Evolutionary conservation across 805 yeast species (phyloP), one percentile per base, ranked within the genome.

Genomic region (Wickerhamiella nectarea): DNA sequence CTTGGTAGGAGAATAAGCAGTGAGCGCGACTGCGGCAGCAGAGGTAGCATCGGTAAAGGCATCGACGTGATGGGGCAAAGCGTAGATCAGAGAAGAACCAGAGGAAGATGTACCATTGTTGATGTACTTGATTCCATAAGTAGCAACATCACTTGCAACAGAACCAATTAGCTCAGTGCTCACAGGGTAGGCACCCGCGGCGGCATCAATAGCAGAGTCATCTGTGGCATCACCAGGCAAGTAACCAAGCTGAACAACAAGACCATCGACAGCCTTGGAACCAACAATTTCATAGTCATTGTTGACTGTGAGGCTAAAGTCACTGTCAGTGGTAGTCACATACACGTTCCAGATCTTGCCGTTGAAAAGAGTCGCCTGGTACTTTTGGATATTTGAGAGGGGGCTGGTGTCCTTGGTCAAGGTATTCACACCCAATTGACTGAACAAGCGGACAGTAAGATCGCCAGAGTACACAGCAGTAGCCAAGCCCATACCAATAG

Each of bases 401-500:
- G 54, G 50, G 6, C 61, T 61, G 11, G 58, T 52, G 46, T 63
- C 67, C 45, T 62, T 48, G 15, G 60, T 59, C 36, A 75, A 56
- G 14, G 66, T 48, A 17, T 52, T 41, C 45, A 75, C 56, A 4
- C 77, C 79, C 36, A 70, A 61, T 46, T 65, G 65, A 1, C 76
- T 64, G 49, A 63, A 64, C 22, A 76, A 51, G 17, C 58, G 51
- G 14, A 77, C 71, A 22, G 69, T 63, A 50, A 74, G 60, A 10
- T 53, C 51, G 15, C 73, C 74, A 51, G 70, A 59, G 52, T 70
- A 71, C 20, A 72, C 60, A 21, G 78, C 83, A 25, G 94, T 79
- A 12, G 82, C 74, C 49, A 82, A 76, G 6, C 95, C 95, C 70
- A 70, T 70, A 44, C 96, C 96, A 59, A 80, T 87, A 5, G 79